Evolutionary conservation across 83 land plant genomes (phyloP).

Genomic region (Diphasiastrum complanatum): DNA sequence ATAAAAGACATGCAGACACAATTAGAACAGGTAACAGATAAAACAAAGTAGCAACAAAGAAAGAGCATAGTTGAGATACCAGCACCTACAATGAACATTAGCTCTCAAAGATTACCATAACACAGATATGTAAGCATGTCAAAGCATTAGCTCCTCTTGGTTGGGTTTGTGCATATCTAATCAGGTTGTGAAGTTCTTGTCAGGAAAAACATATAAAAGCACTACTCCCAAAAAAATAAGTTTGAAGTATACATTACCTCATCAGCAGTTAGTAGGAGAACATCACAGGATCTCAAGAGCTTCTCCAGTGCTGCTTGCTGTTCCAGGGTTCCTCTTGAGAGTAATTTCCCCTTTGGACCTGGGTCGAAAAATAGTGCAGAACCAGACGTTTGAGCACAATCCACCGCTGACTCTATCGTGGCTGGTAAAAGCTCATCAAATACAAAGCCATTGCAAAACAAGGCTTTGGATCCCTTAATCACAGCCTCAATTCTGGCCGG

Average conservation of each 20-base stretch:
- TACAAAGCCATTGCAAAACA: slow-evolving; percentile 77
- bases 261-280: slow-evolving; percentile 78
- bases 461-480: slow-evolving; percentile 49
- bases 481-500: slow-evolving; percentile 41
- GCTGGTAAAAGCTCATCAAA: slow-evolving; percentile 75
- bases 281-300: slow-evolving; percentile 54
- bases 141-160: too few relatives aligned
- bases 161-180: too few relatives aligned
- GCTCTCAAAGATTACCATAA: too few relatives aligned
- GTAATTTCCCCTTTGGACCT: slow-evolving; percentile 73
- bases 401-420: slow-evolving; percentile 42
- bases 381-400: slow-evolving; percentile 63
- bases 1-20: too few relatives aligned
- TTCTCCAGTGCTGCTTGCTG: slow-evolving; percentile 41
- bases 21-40: too few relatives aligned
- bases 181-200: neutral
- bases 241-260: slow-evolving; percentile 42
- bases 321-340: slow-evolving; percentile 40
- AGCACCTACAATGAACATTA: too few relatives aligned
- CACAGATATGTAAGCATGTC: too few relatives aligned
- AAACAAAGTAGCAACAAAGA: too few relatives aligned
- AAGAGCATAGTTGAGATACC: too few relatives aligned
- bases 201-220: neutral
- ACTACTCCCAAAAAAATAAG: neutral
- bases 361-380: slow-evolving; percentile 83